Percentiles rank a stretch among this genome's conserved stretches.
These are phyloP conservation scores for Paraphoma sp. DNA, from an alignment of 2,329 filamentous ascomycete species.

Conservation along the genomic window DNA sequence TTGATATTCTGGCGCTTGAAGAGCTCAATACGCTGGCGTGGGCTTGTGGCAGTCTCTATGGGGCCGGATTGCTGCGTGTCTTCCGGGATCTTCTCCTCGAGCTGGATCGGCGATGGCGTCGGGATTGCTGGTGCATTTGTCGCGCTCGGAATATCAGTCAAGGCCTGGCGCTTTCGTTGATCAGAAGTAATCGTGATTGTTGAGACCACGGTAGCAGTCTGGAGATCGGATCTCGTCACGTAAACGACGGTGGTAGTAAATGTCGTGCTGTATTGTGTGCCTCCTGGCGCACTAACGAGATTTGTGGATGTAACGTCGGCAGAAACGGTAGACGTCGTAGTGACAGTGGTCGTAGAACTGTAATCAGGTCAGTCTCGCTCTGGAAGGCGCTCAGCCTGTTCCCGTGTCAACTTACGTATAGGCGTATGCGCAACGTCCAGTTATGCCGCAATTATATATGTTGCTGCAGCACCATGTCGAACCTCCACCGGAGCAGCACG, in stretches of 20 bases:
- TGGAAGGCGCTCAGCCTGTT: not conserved
- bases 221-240: not conserved
- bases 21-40: not conserved
- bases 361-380: not conserved
- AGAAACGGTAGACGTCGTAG: not conserved
- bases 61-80: not conserved
- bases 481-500: not conserved
- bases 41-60: not conserved
- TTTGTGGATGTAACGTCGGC: not conserved
- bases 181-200: not conserved
- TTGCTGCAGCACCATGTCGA: not conserved
- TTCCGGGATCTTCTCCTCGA: not conserved
- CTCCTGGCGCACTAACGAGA: not conserved
- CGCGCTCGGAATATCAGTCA: not conserved
- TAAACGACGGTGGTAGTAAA: not conserved
- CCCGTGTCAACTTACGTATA: not conserved
- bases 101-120: not conserved
- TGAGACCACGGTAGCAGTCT: not conserved
- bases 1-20: not conserved
- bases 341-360: not conserved
- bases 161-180: not conserved
- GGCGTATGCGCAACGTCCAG: not conserved
- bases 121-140: not conserved
- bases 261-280: not conserved
- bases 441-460: not conserved